These are phyloP conservation scores for Neopestalotiopsis sp. DNA, from an alignment of 2,329 filamentous ascomycete genomes.

Conservation along the genomic window DNA sequence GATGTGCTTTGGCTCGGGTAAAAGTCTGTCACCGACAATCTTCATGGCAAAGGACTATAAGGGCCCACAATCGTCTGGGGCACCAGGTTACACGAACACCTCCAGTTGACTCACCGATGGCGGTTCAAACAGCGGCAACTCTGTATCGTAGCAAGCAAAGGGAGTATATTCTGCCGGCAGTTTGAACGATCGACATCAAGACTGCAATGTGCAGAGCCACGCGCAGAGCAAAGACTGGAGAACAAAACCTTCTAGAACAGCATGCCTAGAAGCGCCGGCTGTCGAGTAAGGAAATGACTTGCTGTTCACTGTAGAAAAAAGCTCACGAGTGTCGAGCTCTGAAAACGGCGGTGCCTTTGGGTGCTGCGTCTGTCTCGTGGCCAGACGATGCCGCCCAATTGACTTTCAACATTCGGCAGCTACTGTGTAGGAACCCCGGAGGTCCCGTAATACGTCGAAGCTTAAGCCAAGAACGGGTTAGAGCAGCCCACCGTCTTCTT, in stretches of 20 bases:
- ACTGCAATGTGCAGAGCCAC: neutral
- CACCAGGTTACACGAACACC: neutral
- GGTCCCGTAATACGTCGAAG: neutral
- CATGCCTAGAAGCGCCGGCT: neutral
- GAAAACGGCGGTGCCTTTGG: neutral
- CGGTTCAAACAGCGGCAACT: neutral
- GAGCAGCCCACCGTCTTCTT: slow-evolving; percentile 1
- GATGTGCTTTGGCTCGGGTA: neutral
- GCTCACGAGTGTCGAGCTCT: neutral
- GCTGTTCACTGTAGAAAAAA: neutral
- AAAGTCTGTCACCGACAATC: neutral
- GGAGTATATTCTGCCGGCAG: slow-evolving; percentile 1
- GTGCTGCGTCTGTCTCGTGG: neutral
- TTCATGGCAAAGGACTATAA: neutral
- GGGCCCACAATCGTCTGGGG: neutral
- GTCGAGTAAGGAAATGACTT: neutral
- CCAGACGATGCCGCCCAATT: slow-evolving; percentile 3
- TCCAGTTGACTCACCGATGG: neutral
- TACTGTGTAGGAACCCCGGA: neutral
- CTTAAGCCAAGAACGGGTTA: slow-evolving; percentile 1
- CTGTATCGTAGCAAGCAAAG: neutral
- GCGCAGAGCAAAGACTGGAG: neutral
- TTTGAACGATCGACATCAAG: neutral
- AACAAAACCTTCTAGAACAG: neutral
- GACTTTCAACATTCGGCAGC: slow-evolving; percentile 10